Percentiles rank a stretch among this genome's conserved stretches.
Evolutionary conservation across 768 basidiomycete species (phyloP).

Genomic region (Rhodotorula graminis): DNA sequence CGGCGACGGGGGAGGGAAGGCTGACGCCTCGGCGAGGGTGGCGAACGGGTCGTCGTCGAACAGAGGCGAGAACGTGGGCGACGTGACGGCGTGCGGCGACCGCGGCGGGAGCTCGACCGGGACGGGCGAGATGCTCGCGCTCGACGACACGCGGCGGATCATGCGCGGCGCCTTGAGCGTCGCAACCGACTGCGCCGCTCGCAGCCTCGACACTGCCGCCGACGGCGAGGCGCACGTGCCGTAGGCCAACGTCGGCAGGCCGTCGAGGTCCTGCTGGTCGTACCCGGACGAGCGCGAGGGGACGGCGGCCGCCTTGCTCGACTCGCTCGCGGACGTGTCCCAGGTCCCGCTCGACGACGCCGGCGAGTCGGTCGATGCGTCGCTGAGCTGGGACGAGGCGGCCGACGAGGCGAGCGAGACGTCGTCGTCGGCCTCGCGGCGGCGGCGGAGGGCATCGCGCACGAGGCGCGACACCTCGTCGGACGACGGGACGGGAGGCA

Average conservation of each 20-base stretch:
- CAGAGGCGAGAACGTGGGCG: background rate
- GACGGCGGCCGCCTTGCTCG: background rate
- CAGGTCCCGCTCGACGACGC: background rate
- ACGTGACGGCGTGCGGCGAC: background rate
- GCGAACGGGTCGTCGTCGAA: background rate
- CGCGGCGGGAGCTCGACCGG: background rate
- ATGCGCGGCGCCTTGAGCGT: constrained; percentile 2
- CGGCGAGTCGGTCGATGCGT: background rate
- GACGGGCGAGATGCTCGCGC: background rate
- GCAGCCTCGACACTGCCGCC: too few relatives aligned
- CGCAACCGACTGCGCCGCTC: background rate
- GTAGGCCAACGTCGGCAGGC: background rate
- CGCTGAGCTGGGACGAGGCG: background rate
- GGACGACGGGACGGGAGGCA: background rate
- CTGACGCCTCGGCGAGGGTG: background rate
- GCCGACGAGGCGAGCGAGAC: background rate
- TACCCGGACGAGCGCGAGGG: background rate
- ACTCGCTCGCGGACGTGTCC: background rate
- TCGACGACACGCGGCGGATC: background rate
- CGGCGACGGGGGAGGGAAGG: background rate
- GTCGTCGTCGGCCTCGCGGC: background rate
- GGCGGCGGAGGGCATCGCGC: background rate
- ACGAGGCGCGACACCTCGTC: constrained; percentile 3
- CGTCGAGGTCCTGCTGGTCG: background rate
- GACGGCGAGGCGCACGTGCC: background rate